Conservation (phyloP, 78 protist genomes). For the Dictyostelium intermedium region DNA sequence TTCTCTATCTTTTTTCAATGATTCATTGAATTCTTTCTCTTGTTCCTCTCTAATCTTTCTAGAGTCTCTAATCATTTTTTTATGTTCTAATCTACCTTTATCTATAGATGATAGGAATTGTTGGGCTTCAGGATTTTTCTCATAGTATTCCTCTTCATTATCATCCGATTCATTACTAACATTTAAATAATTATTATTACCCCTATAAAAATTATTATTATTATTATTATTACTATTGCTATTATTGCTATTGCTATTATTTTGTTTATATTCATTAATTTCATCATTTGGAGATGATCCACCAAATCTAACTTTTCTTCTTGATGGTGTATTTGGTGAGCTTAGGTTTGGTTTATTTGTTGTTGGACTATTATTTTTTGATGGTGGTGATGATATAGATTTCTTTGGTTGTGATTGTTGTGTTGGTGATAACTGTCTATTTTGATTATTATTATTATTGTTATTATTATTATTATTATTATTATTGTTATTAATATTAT, state of each 20-base stretch:
- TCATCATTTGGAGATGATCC: neutral
- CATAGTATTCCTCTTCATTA: neutral
- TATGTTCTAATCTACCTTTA: neutral
- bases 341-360: constrained; percentile 18
- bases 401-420: neutral
- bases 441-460: neutral
- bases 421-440: neutral
- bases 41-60: constrained; percentile 39
- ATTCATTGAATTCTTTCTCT: constrained; percentile 43
- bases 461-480: too few species aligned
- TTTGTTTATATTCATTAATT: constrained; percentile 3
- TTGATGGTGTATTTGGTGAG: neutral
- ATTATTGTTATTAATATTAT: neutral
- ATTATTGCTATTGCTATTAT: neutral
- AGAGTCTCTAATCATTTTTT: constrained; percentile 4
- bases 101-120: constrained; percentile 9
- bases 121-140: constrained; percentile 37
- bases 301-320: constrained; percentile 37
- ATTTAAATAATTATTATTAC: neutral
- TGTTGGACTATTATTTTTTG: constrained; percentile 11
- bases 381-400: neutral
- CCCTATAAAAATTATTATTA: neutral
- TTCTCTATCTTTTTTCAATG: constrained; percentile 22
- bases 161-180: constrained; percentile 29
- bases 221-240: neutral